phyloP scores from a whole-genome alignment of 2,329 filamentous ascomycete species.

The Epichloe aotearoae region DNA sequence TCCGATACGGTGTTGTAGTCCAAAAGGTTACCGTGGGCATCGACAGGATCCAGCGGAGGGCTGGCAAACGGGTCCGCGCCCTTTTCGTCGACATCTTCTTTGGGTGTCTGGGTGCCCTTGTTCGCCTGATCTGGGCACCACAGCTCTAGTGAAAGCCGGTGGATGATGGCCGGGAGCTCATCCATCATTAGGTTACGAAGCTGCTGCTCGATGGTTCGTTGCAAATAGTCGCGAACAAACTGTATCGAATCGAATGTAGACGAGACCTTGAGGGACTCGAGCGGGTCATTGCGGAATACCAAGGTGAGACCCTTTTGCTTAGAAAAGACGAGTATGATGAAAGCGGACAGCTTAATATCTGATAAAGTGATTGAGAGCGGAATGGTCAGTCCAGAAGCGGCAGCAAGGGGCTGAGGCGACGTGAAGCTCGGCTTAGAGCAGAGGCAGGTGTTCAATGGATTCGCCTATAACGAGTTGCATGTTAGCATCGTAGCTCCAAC shows the following conservation, averaged over 20 bases:
- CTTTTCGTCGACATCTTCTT: slow-evolving; percentile 40
- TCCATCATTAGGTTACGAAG: slow-evolving; percentile 94
- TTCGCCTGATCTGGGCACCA: slow-evolving; percentile 73
- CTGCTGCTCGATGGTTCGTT: slow-evolving; percentile 90
- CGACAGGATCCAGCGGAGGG: slow-evolving; percentile 69
- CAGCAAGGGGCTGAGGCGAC: slow-evolving; percentile 82
- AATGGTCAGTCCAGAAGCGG: slow-evolving; percentile 84
- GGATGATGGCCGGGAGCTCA: slow-evolving; percentile 90
- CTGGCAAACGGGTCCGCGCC: slow-evolving; percentile 70
- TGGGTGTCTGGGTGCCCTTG: slow-evolving; percentile 34
- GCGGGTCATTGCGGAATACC: slow-evolving; percentile 93
- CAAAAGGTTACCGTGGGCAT: slow-evolving; percentile 63
- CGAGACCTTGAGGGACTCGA: slow-evolving; percentile 95
- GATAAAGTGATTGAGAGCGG: slow-evolving; percentile 95
- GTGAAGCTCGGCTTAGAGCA: slow-evolving; percentile 85
- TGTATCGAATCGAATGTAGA: slow-evolving; percentile 98
- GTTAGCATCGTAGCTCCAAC: slow-evolving; percentile 1
- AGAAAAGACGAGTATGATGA: slow-evolving; percentile 95
- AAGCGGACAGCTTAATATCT: slow-evolving; percentile 88
- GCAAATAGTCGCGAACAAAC: slow-evolving; percentile 92
- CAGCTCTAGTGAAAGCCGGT: slow-evolving; percentile 73
- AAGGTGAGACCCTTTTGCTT: slow-evolving; percentile 93
- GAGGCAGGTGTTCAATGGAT: slow-evolving; percentile 91
- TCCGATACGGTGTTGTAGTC: slow-evolving; percentile 64
- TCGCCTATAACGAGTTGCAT: slow-evolving; percentile 45